Percentiles rank a stretch among this genome's conserved stretches.
Evolutionary conservation across 164 flowering plant genomes (phyloP).

Genomic region (Vitis rotundifolia): DNA sequence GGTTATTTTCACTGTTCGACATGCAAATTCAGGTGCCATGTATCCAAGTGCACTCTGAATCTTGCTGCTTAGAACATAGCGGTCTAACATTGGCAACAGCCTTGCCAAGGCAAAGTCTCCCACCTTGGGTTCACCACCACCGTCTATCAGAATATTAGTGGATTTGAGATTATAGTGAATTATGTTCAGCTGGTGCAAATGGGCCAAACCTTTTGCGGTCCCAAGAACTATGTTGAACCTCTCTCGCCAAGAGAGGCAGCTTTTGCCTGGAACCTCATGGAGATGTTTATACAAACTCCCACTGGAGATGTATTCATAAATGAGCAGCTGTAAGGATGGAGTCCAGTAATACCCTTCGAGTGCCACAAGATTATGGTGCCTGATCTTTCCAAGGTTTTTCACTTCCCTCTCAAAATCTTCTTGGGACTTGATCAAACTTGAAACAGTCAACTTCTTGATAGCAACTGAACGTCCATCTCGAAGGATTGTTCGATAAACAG

Average conservation of each 20-base stretch:
- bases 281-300: slow-evolving; percentile 77
- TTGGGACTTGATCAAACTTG: slow-evolving; percentile 77
- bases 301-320: slow-evolving; percentile 61
- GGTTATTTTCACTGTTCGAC: slow-evolving; percentile 78
- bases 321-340: slow-evolving; percentile 76
- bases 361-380: slow-evolving; percentile 68
- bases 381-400: slow-evolving; percentile 60
- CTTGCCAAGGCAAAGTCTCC: slow-evolving; percentile 85
- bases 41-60: slow-evolving; percentile 95
- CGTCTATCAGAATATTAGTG: slow-evolving; percentile 68
- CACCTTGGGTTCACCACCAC: slow-evolving; percentile 62
- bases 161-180: slow-evolving; percentile 91
- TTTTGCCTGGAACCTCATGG: slow-evolving; percentile 44
- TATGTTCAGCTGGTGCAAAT: slow-evolving; percentile 60
- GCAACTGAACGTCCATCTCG: slow-evolving; percentile 77
- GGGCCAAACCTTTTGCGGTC: slow-evolving; percentile 73
- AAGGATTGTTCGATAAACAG: slow-evolving; percentile 75
- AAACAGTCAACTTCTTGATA: slow-evolving; percentile 76
- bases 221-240: slow-evolving; percentile 77
- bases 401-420: slow-evolving; percentile 86
- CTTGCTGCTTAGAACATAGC: slow-evolving; percentile 80
- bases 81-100: slow-evolving; percentile 75
- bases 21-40: slow-evolving; percentile 98
- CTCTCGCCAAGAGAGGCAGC: slow-evolving; percentile 67
- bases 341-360: slow-evolving; percentile 92